These are phyloP conservation scores for Naganishia sp. DNA, from an alignment of 1,284 basidiomycete species.

Conservation along the genomic window DNA sequence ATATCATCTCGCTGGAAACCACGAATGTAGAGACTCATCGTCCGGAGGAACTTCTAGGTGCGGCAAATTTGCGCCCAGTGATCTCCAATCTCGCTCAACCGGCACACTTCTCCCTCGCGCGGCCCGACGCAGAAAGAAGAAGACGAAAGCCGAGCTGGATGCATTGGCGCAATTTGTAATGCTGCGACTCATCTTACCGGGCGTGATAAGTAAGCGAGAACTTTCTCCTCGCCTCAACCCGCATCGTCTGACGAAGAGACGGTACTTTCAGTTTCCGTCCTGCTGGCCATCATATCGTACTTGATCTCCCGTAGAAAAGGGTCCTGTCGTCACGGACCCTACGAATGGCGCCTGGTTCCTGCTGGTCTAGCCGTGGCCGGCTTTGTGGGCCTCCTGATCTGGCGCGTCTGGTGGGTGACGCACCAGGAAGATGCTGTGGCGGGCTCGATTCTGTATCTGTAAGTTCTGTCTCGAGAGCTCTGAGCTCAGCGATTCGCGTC, in stretches of 20 bases:
- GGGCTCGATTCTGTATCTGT: neutral
- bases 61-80: neutral
- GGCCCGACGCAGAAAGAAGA: neutral
- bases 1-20: neutral
- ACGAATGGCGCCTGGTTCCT: neutral
- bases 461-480: neutral
- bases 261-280: neutral
- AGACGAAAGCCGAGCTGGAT: neutral
- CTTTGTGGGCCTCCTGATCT: neutral
- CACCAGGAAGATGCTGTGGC: neutral
- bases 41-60: neutral
- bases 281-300: neutral
- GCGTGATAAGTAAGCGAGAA: neutral
- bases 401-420: slow-evolving; percentile 1
- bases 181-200: neutral
- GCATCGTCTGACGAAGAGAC: too few relatives aligned
- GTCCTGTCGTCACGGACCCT: neutral
- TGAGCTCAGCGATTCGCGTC: neutral
- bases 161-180: neutral
- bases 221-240: neutral
- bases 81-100: slow-evolving; percentile 1
- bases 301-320: neutral
- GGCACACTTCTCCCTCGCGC: too few relatives aligned
- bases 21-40: neutral
- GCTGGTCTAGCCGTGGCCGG: neutral